Percentiles rank a stretch among this genome's conserved stretches.
These are phyloP conservation scores for Darksidea phi DNA, from an alignment of 495 filamentous ascomycete species.

Conservation along the genomic window DNA sequence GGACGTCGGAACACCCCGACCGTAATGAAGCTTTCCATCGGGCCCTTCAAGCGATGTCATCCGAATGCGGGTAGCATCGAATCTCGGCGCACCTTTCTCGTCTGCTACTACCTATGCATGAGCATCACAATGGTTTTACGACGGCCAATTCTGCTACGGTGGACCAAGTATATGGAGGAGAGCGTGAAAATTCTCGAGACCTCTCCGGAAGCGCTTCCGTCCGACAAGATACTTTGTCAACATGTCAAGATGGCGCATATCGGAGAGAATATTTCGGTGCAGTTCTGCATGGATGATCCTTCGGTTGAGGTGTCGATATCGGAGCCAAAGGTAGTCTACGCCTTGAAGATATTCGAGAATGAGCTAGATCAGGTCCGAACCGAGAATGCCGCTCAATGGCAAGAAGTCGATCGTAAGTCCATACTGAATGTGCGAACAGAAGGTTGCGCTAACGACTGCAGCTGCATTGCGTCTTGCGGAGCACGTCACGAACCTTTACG, in stretches of 20 bases:
- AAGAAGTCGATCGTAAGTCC: constrained; percentile 30
- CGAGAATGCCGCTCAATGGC: constrained; percentile 26
- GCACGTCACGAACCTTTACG: constrained; percentile 70
- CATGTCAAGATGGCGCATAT: constrained; percentile 76
- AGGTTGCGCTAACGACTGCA: constrained; percentile 36
- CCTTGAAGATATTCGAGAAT: constrained; percentile 71
- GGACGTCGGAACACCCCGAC: constrained; percentile 49
- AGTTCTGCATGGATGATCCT: constrained; percentile 76
- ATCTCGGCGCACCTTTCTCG: constrained; percentile 72
- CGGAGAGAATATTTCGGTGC: constrained; percentile 73
- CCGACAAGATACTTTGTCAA: constrained; percentile 71
- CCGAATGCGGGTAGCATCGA: constrained; percentile 68
- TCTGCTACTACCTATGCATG: constrained; percentile 73
- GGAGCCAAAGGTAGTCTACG: constrained; percentile 71
- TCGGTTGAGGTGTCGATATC: constrained; percentile 62
- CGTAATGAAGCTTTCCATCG: constrained; percentile 48
- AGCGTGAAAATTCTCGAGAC: constrained; percentile 71
- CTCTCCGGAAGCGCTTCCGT: constrained; percentile 66
- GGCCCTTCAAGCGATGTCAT: constrained; percentile 29
- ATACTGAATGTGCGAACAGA: not conserved
- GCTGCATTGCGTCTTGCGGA: constrained; percentile 59
- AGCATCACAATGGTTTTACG: constrained; percentile 69
- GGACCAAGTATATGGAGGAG: constrained; percentile 82
- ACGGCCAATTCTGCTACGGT: constrained; percentile 77
- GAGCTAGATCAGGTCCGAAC: constrained; percentile 55